Evolutionary conservation across 129 eudicot species (phyloP).

Genomic region (Flaveria trinervia): DNA sequence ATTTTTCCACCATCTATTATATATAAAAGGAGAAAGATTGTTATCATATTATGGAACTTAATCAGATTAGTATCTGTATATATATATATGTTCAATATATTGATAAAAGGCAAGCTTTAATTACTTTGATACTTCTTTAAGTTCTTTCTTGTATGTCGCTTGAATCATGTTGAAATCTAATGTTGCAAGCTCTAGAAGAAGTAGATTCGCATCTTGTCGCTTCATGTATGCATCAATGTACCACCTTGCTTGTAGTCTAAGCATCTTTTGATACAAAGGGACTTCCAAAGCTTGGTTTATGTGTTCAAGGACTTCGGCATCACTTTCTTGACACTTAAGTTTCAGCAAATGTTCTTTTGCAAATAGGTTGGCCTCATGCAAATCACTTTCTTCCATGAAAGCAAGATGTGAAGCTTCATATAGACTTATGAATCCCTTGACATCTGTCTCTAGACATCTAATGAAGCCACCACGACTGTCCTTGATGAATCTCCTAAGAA

Average conservation of each 20-base stretch:
- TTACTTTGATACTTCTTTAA: conserved; percentile 38
- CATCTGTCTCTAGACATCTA: conserved; percentile 16
- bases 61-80: not conserved
- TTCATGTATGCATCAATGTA: conserved; percentile 29
- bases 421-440: conserved; percentile 27
- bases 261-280: conserved; percentile 26
- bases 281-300: conserved; percentile 36
- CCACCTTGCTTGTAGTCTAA: conserved; percentile 34
- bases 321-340: not conserved
- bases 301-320: not conserved
- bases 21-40: not conserved
- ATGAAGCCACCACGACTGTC: conserved; percentile 25
- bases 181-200: conserved; percentile 34
- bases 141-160: conserved; percentile 23
- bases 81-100: not conserved
- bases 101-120: not conserved
- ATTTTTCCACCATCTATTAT: conserved; percentile 44
- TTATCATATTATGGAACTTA: not conserved
- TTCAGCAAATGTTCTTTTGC: conserved; percentile 12
- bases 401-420: conserved; percentile 47
- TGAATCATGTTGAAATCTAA: conserved; percentile 44
- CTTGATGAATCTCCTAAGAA: conserved; percentile 34
- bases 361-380: conserved; percentile 35
- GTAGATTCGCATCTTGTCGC: conserved; percentile 15
- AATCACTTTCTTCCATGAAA: conserved; percentile 28